Evolutionary conservation across 768 basidiomycete genomes (phyloP).

Genomic region (Lactarius tabidus): DNA sequence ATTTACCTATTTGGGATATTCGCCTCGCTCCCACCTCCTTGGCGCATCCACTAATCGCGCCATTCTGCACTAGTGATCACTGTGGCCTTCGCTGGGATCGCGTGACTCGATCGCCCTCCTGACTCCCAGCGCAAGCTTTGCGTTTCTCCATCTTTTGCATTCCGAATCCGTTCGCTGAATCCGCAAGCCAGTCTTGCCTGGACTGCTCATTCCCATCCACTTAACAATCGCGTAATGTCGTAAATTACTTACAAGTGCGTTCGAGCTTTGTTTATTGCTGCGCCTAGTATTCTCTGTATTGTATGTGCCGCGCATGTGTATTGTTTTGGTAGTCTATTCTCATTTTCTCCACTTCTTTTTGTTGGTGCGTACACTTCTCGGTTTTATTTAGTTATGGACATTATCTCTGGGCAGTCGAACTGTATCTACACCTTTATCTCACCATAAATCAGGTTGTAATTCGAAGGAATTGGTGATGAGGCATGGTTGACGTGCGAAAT

Average conservation of each 20-base stretch:
- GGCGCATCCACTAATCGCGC: not conserved
- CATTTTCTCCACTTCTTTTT: not conserved
- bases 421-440: not conserved
- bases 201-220: not conserved
- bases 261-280: not conserved
- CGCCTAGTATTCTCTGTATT: not conserved
- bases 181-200: not conserved
- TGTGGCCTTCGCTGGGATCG: not conserved
- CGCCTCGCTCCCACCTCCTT: no score
- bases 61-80: not conserved
- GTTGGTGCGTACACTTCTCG: not conserved
- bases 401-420: not conserved
- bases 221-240: not conserved
- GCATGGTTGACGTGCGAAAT: not conserved
- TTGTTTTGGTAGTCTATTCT: not conserved
- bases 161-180: not conserved
- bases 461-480: not conserved
- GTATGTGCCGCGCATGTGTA: not conserved
- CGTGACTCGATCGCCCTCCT: conserved; percentile 1
- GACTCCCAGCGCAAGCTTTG: not conserved
- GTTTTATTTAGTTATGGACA: not conserved
- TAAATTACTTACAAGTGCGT: not conserved
- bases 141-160: no score
- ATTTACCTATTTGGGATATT: not conserved
- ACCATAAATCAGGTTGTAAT: not conserved